Percentiles rank a stretch among this genome's conserved stretches.
These are phyloP conservation scores for Boletus rex-veris DNA, from an alignment of 768 basidiomycete genomes.

Conservation along the genomic window DNA sequence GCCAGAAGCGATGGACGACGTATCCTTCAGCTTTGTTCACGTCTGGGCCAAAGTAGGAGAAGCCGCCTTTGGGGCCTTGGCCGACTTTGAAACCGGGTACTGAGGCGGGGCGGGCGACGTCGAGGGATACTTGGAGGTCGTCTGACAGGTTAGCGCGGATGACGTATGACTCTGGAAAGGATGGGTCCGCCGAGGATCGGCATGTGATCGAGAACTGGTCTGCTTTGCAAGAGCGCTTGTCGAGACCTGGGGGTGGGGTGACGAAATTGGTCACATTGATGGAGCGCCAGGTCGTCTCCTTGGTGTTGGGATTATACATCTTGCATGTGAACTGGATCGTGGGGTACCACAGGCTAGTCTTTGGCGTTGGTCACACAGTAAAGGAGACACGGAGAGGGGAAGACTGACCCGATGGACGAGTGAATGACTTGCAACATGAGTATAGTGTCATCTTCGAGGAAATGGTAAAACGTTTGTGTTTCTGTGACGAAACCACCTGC, in stretches of 20 bases:
- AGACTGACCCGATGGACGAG: constrained; percentile 79
- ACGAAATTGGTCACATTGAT: constrained; percentile 80
- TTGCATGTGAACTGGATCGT: constrained; percentile 94
- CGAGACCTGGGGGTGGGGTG: constrained; percentile 68
- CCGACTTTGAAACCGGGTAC: constrained; percentile 91
- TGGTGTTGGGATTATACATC: constrained; percentile 73
- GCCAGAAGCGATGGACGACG: constrained; percentile 92
- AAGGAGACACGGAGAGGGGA: constrained; percentile 2
- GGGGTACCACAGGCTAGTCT: constrained; percentile 81
- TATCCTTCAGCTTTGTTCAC: constrained; percentile 71
- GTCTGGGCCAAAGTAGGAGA: constrained; percentile 81
- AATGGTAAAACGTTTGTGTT: constrained; percentile 84
- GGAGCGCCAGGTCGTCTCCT: constrained; percentile 79
- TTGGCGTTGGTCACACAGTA: constrained; percentile 9
- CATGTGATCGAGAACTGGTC: constrained; percentile 79
- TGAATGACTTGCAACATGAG: constrained; percentile 86
- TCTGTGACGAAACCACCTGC: constrained; percentile 84
- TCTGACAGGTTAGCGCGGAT: constrained; percentile 76
- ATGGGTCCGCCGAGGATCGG: constrained; percentile 51
- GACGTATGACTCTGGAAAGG: constrained; percentile 72
- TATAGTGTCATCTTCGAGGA: constrained; percentile 73
- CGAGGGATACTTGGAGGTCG: constrained; percentile 78
- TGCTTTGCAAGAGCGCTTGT: constrained; percentile 83
- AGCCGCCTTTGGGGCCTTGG: constrained; percentile 81
- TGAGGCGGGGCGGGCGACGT: constrained; percentile 62